Evolutionary conservation across 352 stramenopile species (phyloP).

Genomic region (Phytophthora niederhauseri): DNA sequence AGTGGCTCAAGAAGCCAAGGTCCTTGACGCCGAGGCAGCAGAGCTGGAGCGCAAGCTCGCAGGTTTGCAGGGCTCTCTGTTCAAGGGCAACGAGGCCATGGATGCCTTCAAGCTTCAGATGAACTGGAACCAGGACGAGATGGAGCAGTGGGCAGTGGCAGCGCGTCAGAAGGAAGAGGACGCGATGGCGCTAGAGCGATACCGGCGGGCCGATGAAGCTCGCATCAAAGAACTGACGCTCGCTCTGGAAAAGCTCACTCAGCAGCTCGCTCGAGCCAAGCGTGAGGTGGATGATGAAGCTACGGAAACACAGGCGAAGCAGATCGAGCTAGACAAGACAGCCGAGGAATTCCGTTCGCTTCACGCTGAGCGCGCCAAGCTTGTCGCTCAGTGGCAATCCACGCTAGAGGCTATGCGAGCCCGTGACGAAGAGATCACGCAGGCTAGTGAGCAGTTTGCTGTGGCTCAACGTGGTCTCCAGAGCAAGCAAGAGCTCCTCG

Average conservation of each 20-base stretch:
- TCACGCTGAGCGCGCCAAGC: slow-evolving; percentile 93
- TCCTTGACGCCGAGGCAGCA: slow-evolving; percentile 70
- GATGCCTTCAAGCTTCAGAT: slow-evolving; percentile 97
- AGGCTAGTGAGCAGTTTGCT: slow-evolving; percentile 91
- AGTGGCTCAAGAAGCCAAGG: slow-evolving; percentile 75
- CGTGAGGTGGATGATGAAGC: slow-evolving; percentile 77
- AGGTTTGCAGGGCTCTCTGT: slow-evolving; percentile 90
- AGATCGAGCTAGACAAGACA: slow-evolving; percentile 97
- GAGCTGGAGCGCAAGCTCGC: slow-evolving; percentile 90
- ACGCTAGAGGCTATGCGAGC: slow-evolving; percentile 94
- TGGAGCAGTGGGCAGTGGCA: slow-evolving; percentile 97
- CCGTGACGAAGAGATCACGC: slow-evolving; percentile 93
- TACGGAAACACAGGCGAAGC: slow-evolving; percentile 94
- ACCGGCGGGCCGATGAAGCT: slow-evolving; percentile 92
- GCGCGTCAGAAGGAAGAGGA: slow-evolving; percentile 97
- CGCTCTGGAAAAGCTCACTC: slow-evolving; percentile 94
- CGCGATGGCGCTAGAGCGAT: slow-evolving; percentile 92
- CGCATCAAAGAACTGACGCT: slow-evolving; percentile 96
- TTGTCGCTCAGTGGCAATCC: slow-evolving; percentile 96
- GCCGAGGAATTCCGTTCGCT: slow-evolving; percentile 94
- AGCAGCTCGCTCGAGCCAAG: slow-evolving; percentile 81
- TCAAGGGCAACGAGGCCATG: slow-evolving; percentile 94
- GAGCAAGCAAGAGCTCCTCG: slow-evolving; percentile 73
- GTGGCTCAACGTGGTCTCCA: slow-evolving; percentile 54
- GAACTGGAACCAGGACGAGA: slow-evolving; percentile 98